These are phyloP conservation scores for Cornus suecica DNA, from an alignment of 148 eudicot genomes.

Conservation along the genomic window DNA sequence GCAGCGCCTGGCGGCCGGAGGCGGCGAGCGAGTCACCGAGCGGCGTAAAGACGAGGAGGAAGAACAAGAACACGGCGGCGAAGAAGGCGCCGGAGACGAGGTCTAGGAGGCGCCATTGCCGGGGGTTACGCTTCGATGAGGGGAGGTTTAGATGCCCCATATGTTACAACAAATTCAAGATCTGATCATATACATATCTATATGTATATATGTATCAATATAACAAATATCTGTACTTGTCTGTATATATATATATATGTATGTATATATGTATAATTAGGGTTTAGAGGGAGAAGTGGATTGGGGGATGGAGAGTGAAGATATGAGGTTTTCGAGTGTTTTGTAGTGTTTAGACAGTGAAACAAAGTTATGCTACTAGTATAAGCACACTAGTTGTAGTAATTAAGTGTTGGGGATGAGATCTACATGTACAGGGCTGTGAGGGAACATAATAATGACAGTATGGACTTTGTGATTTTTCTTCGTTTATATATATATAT, in stretches of 20 bases:
- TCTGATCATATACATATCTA: slow-evolving; percentile 12
- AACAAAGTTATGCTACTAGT: no score
- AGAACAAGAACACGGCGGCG: slow-evolving; percentile 59
- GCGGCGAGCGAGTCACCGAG: slow-evolving; percentile 88
- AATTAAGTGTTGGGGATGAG: no score
- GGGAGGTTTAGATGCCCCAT: slow-evolving; percentile 84
- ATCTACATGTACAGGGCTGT: no score
- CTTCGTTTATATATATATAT: no score
- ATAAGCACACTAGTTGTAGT: no score
- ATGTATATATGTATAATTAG: neutral
- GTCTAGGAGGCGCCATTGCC: slow-evolving; percentile 71
- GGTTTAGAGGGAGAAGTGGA: neutral
- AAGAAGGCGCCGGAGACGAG: slow-evolving; percentile 56
- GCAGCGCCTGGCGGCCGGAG: slow-evolving; percentile 69
- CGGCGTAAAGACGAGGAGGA: slow-evolving; percentile 66
- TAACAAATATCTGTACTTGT: no score
- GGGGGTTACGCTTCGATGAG: slow-evolving; percentile 56
- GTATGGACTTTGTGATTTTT: no score
- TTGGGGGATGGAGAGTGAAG: neutral
- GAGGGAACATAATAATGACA: no score
- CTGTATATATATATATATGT: no score
- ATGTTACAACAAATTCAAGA: slow-evolving; percentile 20
- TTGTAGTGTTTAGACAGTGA: neutral
- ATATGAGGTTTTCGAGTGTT: neutral
- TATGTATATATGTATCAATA: no score